Percentiles rank a stretch among this genome's conserved stretches.
These are phyloP conservation scores for Apiotrichum mycotoxinovorans DNA, from an alignment of 1,284 basidiomycete species.

Conservation along the genomic window DNA sequence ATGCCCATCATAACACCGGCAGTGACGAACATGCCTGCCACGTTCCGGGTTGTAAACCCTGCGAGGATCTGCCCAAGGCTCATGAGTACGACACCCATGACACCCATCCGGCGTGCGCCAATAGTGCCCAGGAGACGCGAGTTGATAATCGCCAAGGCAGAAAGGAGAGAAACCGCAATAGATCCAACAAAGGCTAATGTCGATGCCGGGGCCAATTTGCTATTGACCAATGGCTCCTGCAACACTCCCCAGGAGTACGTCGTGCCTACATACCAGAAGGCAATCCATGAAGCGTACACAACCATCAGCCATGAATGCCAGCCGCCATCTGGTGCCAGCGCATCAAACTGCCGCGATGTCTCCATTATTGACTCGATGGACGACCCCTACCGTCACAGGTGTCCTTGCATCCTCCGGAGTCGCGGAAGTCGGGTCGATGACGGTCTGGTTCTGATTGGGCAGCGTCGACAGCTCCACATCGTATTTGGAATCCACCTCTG, in stretches of 20 bases:
- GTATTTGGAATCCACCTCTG: too few relatives aligned
- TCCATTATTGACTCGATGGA: background rate
- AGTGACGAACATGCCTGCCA: slow-evolving; percentile 29
- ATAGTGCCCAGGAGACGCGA: slow-evolving; percentile 30
- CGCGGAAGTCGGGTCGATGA: too few relatives aligned
- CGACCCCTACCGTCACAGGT: too few relatives aligned
- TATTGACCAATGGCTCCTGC: slow-evolving; percentile 32
- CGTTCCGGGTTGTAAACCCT: slow-evolving; percentile 23
- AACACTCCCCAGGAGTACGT: slow-evolving; percentile 45
- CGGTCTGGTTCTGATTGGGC: too few relatives aligned
- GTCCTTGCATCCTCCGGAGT: too few relatives aligned
- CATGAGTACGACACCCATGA: slow-evolving; percentile 29
- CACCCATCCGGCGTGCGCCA: slow-evolving; percentile 29
- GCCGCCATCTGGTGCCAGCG: slow-evolving; percentile 12
- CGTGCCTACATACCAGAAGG: slow-evolving; percentile 30
- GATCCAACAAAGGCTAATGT: slow-evolving; percentile 44
- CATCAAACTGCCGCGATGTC: slow-evolving; percentile 4
- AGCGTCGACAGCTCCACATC: too few relatives aligned
- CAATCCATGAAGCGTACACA: background rate
- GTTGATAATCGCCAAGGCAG: slow-evolving; percentile 37
- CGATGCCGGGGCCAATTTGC: slow-evolving; percentile 31
- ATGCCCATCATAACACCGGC: slow-evolving; percentile 28
- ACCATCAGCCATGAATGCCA: slow-evolving; percentile 7
- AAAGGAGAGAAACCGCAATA: slow-evolving; percentile 29
- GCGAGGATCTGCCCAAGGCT: slow-evolving; percentile 33